phyloP scores from a whole-genome alignment of 2,329 filamentous ascomycete species.

The Aspergillus udagawae region DNA sequence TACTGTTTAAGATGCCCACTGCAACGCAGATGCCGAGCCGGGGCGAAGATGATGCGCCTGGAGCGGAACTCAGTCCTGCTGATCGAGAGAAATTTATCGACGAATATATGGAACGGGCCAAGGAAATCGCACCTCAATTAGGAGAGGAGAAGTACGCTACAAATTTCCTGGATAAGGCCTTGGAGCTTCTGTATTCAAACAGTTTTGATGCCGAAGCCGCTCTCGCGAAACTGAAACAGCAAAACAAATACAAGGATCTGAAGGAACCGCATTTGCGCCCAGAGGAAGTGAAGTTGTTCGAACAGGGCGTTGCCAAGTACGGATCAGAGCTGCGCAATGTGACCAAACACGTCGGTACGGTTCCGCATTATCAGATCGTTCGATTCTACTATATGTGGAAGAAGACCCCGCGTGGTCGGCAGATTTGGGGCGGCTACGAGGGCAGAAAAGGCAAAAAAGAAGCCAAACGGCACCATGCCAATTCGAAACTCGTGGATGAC shows the following conservation, averaged over 20 bases:
- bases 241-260: constrained; percentile 66
- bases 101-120: constrained; percentile 70
- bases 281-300: constrained; percentile 82
- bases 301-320: constrained; percentile 83
- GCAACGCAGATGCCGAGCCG: constrained; percentile 45
- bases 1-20: constrained; percentile 73
- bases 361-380: constrained; percentile 74
- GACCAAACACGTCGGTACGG: constrained; percentile 73
- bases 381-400: constrained; percentile 99
- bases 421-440: constrained; percentile 86
- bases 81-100: constrained; percentile 60
- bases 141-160: constrained; percentile 73
- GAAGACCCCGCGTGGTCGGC: constrained; percentile 77
- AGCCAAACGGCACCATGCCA: constrained; percentile 59
- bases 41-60: constrained; percentile 39
- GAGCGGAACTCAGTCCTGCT: constrained; percentile 30
- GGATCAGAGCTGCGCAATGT: constrained; percentile 85
- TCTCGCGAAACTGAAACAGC: constrained; percentile 63
- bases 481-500: constrained; percentile 79
- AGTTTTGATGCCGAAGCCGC: constrained; percentile 69
- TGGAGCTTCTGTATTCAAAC: constrained; percentile 67
- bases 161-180: constrained; percentile 81
- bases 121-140: constrained; percentile 60
- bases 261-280: constrained; percentile 79
- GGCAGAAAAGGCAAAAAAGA: constrained; percentile 89